Conservation (phyloP, 345 rosid genomes). For the Euphorbia lathyris region DNA sequence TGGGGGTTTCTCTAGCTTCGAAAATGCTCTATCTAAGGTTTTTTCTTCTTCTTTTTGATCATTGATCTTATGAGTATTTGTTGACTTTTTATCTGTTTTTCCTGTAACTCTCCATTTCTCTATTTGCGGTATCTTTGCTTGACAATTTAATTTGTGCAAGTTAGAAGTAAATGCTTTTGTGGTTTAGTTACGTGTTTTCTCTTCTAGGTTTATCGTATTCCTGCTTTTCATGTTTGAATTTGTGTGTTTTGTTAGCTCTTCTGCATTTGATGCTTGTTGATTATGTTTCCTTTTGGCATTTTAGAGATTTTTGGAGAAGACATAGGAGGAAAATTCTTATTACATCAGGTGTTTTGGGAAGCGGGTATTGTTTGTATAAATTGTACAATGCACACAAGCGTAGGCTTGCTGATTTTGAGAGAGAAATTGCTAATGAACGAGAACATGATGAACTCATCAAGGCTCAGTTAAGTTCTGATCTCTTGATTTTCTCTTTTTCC, state of each 20-base stretch:
- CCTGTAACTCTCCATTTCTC: neutral
- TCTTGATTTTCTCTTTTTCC: neutral
- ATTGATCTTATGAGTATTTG: conserved; percentile 3
- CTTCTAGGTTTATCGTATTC: neutral
- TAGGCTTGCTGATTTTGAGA: conserved; percentile 65
- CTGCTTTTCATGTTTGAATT: neutral
- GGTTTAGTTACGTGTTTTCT: neutral
- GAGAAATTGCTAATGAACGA: conserved; percentile 49
- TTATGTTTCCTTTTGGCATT: neutral
- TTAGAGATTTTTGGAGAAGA: conserved; percentile 85
- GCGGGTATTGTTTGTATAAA: conserved; percentile 77
- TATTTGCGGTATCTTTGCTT: neutral
- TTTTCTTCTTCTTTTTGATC: neutral
- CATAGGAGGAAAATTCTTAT: conserved; percentile 73
- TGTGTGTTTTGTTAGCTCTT: neutral
- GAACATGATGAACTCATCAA: conserved; percentile 75
- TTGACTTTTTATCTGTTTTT: conserved; percentile 3
- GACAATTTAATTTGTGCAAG: neutral
- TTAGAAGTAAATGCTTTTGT: neutral
- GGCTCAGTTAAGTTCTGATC: conserved; percentile 65
- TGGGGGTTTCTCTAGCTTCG: conserved; percentile 1
- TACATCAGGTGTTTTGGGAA: conserved; percentile 68
- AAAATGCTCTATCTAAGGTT: conserved; percentile 28
- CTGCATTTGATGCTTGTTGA: conserved; percentile 3
- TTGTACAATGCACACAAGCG: conserved; percentile 65